phyloP scores from a whole-genome alignment of 371 early-diverging fungal genomes.

The Umbelopsis sp. region DNA sequence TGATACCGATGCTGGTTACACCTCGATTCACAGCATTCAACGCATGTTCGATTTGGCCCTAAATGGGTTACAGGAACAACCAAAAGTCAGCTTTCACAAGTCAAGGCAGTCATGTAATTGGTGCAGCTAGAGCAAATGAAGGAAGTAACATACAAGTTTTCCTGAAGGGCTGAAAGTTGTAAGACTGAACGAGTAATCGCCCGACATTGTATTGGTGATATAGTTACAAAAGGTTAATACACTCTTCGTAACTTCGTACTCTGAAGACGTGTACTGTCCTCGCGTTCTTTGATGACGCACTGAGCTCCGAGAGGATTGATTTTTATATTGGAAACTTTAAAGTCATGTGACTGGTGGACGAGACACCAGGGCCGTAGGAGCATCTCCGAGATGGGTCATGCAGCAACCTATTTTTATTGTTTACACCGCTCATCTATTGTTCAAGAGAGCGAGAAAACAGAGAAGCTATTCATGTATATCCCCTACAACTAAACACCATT shows the following conservation, averaged over 20 bases:
- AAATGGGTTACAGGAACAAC: not conserved
- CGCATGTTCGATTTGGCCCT: slow-evolving; percentile 97
- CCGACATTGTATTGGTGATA: slow-evolving; percentile 40
- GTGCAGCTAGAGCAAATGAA: too few relatives aligned
- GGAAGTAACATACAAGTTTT: slow-evolving; percentile 74
- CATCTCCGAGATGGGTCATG: too few relatives aligned
- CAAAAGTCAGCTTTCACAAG: not conserved
- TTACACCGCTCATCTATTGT: too few relatives aligned
- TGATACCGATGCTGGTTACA: slow-evolving; percentile 97
- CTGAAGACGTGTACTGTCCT: slow-evolving; percentile 13
- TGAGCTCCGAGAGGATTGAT: not conserved
- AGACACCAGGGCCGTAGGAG: too few relatives aligned
- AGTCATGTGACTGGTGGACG: not conserved
- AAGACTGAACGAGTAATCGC: slow-evolving; percentile 93
- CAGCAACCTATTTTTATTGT: too few relatives aligned
- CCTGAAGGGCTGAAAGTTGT: slow-evolving; percentile 99
- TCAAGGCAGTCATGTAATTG: not conserved
- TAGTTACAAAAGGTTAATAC: slow-evolving; percentile 22
- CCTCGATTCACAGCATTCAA: slow-evolving; percentile 95
- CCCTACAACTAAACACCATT: too few relatives aligned
- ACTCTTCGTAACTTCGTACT: not conserved
- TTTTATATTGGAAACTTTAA: not conserved
- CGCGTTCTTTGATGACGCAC: slow-evolving; percentile 18
- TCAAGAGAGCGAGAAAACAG: too few relatives aligned
- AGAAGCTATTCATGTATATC: too few relatives aligned